These are phyloP conservation scores for Aspergillus wentii DNA, from an alignment of 495 filamentous ascomycete species.

Conservation along the genomic window DNA sequence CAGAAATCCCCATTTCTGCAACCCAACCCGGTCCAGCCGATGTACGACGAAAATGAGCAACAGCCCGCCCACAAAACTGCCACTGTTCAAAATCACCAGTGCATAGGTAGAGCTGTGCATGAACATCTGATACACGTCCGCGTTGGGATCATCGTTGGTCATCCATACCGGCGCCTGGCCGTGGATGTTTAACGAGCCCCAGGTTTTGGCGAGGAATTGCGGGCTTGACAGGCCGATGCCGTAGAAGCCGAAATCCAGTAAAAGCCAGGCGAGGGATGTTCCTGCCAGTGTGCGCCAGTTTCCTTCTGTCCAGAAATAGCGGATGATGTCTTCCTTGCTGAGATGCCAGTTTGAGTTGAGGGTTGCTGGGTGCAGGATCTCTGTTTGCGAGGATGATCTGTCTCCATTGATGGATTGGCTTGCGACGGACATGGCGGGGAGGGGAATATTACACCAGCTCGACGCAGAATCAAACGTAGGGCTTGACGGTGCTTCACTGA, in stretches of 20 bases:
- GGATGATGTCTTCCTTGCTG: conserved; percentile 34
- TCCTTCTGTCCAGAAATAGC: conserved; percentile 46
- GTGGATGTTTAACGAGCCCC: conserved; percentile 32
- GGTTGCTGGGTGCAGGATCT: conserved; percentile 28
- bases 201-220: conserved; percentile 38
- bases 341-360: conserved; percentile 41
- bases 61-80: conserved; percentile 41
- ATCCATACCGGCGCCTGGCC: conserved; percentile 30
- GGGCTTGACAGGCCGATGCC: conserved; percentile 48
- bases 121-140: conserved; percentile 35
- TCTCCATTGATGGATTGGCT: conserved; percentile 18
- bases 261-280: conserved; percentile 45
- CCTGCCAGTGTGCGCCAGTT: conserved; percentile 49
- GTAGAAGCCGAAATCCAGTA: conserved; percentile 55
- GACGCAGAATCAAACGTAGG: conserved; percentile 3
- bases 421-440: conserved; percentile 22
- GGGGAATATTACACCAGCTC: conserved; percentile 11
- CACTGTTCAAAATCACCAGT: conserved; percentile 39
- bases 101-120: conserved; percentile 32
- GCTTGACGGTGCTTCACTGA: conserved; percentile 18
- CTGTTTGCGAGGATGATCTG: conserved; percentile 13
- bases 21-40: conserved; percentile 40
- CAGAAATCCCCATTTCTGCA: conserved; percentile 47
- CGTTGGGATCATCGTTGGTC: conserved; percentile 26
- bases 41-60: conserved; percentile 40